These are phyloP conservation scores for Simplicillium aogashimaense DNA, from an alignment of 2,329 filamentous ascomycete genomes.

Conservation along the genomic window DNA sequence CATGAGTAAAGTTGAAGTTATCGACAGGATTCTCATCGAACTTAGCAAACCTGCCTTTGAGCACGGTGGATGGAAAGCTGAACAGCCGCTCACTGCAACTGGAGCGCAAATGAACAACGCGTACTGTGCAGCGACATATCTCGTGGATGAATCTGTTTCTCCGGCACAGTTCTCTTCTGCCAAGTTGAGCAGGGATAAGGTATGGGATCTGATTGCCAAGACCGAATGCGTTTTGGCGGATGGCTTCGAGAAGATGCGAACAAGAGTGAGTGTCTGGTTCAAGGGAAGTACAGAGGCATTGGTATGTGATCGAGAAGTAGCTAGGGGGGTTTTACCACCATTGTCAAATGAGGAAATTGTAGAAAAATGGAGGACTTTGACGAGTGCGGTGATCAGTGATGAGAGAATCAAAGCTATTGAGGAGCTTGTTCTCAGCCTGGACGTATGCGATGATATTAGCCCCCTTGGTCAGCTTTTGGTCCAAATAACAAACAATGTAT, in stretches of 20 bases:
- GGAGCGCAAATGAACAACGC: conserved; percentile 28
- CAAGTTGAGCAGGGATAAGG: conserved; percentile 20
- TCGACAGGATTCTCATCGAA: conserved; percentile 17
- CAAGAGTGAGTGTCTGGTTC: too few relatives aligned
- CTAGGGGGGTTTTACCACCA: conserved; percentile 20
- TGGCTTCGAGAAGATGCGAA: conserved; percentile 9
- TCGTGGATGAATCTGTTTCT: conserved; percentile 24
- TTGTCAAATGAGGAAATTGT: conserved; percentile 25
- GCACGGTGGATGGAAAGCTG: conserved; percentile 24
- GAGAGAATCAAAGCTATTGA: conserved; percentile 18
- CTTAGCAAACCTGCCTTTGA: conserved; percentile 17
- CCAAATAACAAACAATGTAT: neutral
- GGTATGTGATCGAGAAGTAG: conserved; percentile 5
- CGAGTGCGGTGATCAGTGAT: conserved; percentile 17
- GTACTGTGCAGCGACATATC: conserved; percentile 23
- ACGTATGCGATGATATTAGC: conserved; percentile 7
- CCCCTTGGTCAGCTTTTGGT: conserved; percentile 3
- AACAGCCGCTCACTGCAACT: conserved; percentile 20
- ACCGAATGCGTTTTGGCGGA: conserved; percentile 9
- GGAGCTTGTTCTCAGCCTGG: conserved; percentile 17
- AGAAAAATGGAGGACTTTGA: conserved; percentile 21
- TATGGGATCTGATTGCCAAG: conserved; percentile 23
- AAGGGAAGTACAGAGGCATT: conserved; percentile 7
- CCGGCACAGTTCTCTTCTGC: conserved; percentile 19
- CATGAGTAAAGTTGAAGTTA: conserved; percentile 13